A percentile compares a stretch with the other conserved stretches of the same genome.
Evolutionary conservation across 169 alveolate species (phyloP).

Genomic region (Plasmodium vivax): DNA sequence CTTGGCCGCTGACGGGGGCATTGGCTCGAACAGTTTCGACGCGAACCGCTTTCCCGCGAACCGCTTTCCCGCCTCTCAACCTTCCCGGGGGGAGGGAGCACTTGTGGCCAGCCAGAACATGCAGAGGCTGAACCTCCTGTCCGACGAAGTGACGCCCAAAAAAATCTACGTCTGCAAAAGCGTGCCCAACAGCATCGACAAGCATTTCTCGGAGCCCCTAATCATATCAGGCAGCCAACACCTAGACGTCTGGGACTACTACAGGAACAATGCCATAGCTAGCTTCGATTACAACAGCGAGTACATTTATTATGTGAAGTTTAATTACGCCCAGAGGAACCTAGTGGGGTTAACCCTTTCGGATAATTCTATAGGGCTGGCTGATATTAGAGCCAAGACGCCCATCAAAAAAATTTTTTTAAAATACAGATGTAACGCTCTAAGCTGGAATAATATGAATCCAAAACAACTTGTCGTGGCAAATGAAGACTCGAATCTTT

Average conservation of each 20-base stretch:
- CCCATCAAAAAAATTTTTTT: conserved; percentile 91
- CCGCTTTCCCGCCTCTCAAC: background rate
- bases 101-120: conserved; percentile 8
- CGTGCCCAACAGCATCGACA: conserved; percentile 91
- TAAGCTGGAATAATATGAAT: conserved; percentile 98
- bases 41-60: background rate
- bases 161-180: conserved; percentile 53
- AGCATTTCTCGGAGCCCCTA: conserved; percentile 86
- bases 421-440: conserved; percentile 92
- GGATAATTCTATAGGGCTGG: conserved; percentile 90
- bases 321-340: conserved; percentile 93
- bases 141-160: conserved; percentile 40
- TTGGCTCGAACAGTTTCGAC: background rate
- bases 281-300: conserved; percentile 83
- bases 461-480: conserved; percentile 98
- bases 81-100: background rate
- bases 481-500: conserved; percentile 97
- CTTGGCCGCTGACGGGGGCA: no score
- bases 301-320: conserved; percentile 91
- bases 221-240: conserved; percentile 92
- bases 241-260: conserved; percentile 85
- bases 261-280: conserved; percentile 80
- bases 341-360: conserved; percentile 92
- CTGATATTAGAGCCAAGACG: conserved; percentile 93
- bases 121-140: background rate